Conservation (phyloP, 2,329 filamentous ascomycete species). For the Dactylellina haptotyla region DNA sequence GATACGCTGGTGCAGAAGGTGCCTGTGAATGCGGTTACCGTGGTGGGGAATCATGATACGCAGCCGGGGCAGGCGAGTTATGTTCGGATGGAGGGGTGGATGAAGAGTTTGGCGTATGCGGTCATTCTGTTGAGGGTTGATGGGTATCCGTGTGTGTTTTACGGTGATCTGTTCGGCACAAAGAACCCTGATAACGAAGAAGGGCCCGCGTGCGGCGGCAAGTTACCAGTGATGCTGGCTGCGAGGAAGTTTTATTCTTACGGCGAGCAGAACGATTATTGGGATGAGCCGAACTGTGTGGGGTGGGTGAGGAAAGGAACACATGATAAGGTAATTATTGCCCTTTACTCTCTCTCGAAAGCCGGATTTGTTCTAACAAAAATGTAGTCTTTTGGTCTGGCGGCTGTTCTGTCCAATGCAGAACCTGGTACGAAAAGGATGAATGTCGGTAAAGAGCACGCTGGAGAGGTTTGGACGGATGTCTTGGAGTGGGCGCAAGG, state of each 20-base stretch:
- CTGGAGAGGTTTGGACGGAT: constrained; percentile 73
- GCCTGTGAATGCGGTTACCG: constrained; percentile 71
- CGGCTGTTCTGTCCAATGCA: constrained; percentile 69
- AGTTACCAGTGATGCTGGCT: constrained; percentile 70
- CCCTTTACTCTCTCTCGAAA: not conserved
- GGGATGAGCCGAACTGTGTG: constrained; percentile 70
- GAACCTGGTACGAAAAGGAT: constrained; percentile 68
- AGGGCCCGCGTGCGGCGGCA: constrained; percentile 67
- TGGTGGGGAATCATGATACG: constrained; percentile 79
- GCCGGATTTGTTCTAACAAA: constrained; percentile 62
- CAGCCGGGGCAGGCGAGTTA: constrained; percentile 72
- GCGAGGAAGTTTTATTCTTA: constrained; percentile 75
- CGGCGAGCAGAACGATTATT: constrained; percentile 73
- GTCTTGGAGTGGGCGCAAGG: constrained; percentile 68
- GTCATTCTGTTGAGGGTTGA: constrained; percentile 74
- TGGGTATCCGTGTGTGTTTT: constrained; percentile 76
- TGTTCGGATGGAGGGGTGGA: constrained; percentile 70
- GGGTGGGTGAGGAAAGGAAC: constrained; percentile 69
- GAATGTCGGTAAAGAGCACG: constrained; percentile 70
- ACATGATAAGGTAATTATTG: constrained; percentile 62
- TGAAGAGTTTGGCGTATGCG: constrained; percentile 77
- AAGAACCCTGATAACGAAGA: constrained; percentile 62
- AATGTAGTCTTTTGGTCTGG: constrained; percentile 64
- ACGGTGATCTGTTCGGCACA: constrained; percentile 63
- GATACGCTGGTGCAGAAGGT: constrained; percentile 68